A percentile compares a stretch with the other conserved stretches of the same genome.
phyloP scores from a whole-genome alignment of 139 green algal species.

The Ettlia oleoabundans region DNA sequence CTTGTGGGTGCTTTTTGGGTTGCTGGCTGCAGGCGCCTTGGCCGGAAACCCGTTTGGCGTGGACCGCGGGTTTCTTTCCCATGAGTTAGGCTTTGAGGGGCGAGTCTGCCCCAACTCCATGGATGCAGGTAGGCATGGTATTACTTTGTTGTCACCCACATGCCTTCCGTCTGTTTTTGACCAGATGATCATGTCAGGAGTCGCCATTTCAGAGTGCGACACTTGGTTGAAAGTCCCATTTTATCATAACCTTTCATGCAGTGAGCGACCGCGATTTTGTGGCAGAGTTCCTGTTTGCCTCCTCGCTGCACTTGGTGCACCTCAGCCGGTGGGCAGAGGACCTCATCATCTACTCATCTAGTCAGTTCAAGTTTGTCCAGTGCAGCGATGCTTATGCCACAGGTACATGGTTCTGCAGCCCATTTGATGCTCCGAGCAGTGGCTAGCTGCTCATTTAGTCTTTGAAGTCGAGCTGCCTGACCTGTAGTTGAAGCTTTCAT shows the following conservation, averaged over 20 bases:
- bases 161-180: too few relatives aligned
- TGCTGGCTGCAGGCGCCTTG: conserved; percentile 74
- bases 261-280: conserved; percentile 97
- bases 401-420: too few relatives aligned
- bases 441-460: too few relatives aligned
- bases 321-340: conserved; percentile 93
- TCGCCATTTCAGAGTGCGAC: too few relatives aligned
- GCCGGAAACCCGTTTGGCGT: conserved; percentile 96
- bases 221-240: not conserved
- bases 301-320: conserved; percentile 84
- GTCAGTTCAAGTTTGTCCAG: conserved; percentile 90
- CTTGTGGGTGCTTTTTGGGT: too few relatives aligned
- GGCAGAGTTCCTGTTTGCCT: conserved; percentile 89
- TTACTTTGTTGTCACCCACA: too few relatives aligned
- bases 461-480: too few relatives aligned
- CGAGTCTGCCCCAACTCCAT: conserved; percentile 94
- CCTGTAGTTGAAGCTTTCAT: too few relatives aligned
- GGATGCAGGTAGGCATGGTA: conserved; percentile 76
- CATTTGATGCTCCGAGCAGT: too few relatives aligned
- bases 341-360: conserved; percentile 96
- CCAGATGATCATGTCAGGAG: too few relatives aligned
- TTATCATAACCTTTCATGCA: conserved; percentile 14
- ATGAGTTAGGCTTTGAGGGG: conserved; percentile 78
- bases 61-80: conserved; percentile 81
- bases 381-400: conserved; percentile 96